Evolutionary conservation across 208 protist genomes (phyloP).

Genomic region (Leishmania turanica): DNA sequence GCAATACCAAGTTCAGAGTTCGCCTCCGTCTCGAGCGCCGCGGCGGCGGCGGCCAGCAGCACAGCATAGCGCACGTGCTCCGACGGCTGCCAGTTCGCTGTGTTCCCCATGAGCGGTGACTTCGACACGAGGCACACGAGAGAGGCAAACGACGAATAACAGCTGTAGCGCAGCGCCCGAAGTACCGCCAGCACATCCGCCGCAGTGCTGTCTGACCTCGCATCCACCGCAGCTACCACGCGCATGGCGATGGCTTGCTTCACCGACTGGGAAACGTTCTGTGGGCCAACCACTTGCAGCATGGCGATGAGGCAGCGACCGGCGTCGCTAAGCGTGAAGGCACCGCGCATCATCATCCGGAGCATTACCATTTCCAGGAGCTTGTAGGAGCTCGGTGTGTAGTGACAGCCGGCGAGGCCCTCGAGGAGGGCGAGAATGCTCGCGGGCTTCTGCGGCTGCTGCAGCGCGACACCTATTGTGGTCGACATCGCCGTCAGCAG

Average conservation of each 20-base stretch:
- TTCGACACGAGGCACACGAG: conserved; percentile 20
- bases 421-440: conserved; percentile 53
- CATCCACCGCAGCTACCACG: conserved; percentile 21
- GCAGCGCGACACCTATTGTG: conserved; percentile 61
- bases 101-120: conserved; percentile 10
- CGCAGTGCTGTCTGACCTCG: background rate
- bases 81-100: conserved; percentile 1
- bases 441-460: conserved; percentile 25
- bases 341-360: conserved; percentile 37
- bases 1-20: background rate
- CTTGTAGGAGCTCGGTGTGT: conserved; percentile 51
- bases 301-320: conserved; percentile 46
- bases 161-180: conserved; percentile 30
- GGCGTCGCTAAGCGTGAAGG: conserved; percentile 31
- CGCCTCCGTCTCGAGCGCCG: background rate
- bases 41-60: conserved; percentile 21
- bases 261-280: conserved; percentile 44
- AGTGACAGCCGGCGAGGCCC: conserved; percentile 63
- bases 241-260: conserved; percentile 47
- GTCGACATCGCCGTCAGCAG: conserved; percentile 52
- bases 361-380: conserved; percentile 75
- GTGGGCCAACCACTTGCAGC: conserved; percentile 35
- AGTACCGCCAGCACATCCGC: conserved; percentile 15
- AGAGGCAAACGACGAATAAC: conserved; percentile 28
- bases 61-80: conserved; percentile 27